Base-by-base conservation (phyloP, 306 rosid species). In the Vigna reflexopilosa region DNA sequence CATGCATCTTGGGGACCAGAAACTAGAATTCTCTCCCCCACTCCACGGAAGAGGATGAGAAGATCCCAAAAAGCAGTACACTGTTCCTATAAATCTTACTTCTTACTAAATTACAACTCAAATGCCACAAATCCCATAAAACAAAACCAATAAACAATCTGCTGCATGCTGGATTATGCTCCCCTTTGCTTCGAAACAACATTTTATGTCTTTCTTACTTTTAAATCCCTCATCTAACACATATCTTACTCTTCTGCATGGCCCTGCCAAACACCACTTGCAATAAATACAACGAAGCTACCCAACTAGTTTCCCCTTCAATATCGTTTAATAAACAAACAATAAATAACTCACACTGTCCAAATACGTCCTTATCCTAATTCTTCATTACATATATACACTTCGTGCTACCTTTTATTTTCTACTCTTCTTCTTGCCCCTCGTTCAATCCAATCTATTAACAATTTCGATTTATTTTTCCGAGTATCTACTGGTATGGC, bases 1-100 rank as follows among this genome's bases (percentile, higher is more conserved):
- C 97, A 94, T 89, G 93, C 91, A 83, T 80, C 85, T 52, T 80
- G 83, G 94, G 94, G 91, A 90, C 94, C 89, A 88, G 83, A 79
- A 89, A 81, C 77, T 67, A 76, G 78, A 85, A 83, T 83, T 77
- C 77, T 81, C 74, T 65, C 77, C 77, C 76, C 71, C 80, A 75
- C 58, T 56, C 81, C 67, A 59, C 76, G 77, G 77, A 75, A 85
- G 80, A 76, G 85, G 88, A 87, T 90, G 82, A 88, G 90, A 88
- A 90, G 95, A 91, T 87, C 93, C 94, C 91, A 86, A 90, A 91
- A 91, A 81, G 88, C 70, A 88, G 76, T 84, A 88, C 93, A 84
- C 49, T 87, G 78, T 87, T 78, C 54, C 80, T 51, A 74, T 83
- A 72, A 77, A 85, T 82, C 91, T 85, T 87, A 68, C 81, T 84